These are phyloP conservation scores for Nevesoporus exiguus DNA, from an alignment of 768 basidiomycete genomes.

Conservation along the genomic window DNA sequence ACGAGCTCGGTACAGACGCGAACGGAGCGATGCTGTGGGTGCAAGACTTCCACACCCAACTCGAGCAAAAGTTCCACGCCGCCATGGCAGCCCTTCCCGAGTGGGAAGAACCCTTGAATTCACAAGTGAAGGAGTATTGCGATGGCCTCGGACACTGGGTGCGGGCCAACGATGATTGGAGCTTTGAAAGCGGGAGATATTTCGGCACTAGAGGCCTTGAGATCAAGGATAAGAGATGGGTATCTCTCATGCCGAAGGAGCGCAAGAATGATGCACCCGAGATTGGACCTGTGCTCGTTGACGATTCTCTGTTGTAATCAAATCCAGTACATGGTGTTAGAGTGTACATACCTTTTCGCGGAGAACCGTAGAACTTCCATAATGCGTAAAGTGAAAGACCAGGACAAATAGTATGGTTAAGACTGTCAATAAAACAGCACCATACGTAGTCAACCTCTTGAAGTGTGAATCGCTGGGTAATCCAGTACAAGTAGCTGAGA, in stretches of 20 bases:
- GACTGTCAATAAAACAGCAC: too few relatives aligned
- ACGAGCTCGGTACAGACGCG: constrained; percentile 26
- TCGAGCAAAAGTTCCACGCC: constrained; percentile 5
- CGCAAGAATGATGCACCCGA: not conserved
- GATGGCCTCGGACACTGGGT: constrained; percentile 52
- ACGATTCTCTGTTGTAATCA: not conserved
- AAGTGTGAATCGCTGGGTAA: too few relatives aligned
- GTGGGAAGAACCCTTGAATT: constrained; percentile 41
- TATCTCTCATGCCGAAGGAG: constrained; percentile 3
- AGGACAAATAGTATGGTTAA: too few relatives aligned
- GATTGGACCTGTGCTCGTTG: constrained; percentile 4
- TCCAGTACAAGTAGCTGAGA: not conserved
- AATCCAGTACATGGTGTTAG: not conserved
- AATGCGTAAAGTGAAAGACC: not conserved
- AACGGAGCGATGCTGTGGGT: constrained; percentile 18
- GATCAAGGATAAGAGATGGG: constrained; percentile 9
- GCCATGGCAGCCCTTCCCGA: constrained; percentile 31
- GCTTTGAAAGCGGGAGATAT: constrained; percentile 8
- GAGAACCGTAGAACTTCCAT: not conserved
- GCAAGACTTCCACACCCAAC: constrained; percentile 6
- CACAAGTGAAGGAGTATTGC: constrained; percentile 40
- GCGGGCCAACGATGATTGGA: constrained; percentile 4
- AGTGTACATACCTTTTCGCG: not conserved
- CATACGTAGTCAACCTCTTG: not conserved
- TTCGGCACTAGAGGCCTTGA: constrained; percentile 3